These are phyloP conservation scores for Emericellopsis cladophorae DNA, from an alignment of 2,329 filamentous ascomycete species.

Conservation along the genomic window DNA sequence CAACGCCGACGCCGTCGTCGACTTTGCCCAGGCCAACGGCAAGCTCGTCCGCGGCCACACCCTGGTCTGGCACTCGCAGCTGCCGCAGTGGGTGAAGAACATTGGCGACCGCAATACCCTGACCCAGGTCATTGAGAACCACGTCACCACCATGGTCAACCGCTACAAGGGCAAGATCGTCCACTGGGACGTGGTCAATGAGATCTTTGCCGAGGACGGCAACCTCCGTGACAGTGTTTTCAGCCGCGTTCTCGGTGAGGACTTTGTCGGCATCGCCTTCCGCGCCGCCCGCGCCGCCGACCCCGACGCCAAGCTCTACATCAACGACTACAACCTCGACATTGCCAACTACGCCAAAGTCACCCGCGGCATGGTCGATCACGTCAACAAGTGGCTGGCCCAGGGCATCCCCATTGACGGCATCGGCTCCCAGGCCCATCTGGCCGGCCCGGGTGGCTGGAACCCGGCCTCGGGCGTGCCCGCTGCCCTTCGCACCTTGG, in stretches of 20 bases:
- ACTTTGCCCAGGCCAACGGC: conserved; percentile 41
- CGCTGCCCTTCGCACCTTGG: conserved; percentile 38
- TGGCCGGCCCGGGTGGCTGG: conserved; percentile 29
- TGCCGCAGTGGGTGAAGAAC: conserved; percentile 43
- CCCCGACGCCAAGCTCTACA: conserved; percentile 56
- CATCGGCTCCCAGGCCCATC: conserved; percentile 44
- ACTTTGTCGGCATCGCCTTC: conserved; percentile 59
- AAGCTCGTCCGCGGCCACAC: conserved; percentile 53
- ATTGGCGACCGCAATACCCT: conserved; percentile 39
- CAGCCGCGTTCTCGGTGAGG: conserved; percentile 54
- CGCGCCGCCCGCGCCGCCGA: conserved; percentile 54
- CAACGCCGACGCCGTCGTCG: conserved; percentile 42
- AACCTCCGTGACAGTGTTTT: conserved; percentile 48
- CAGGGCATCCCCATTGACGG: conserved; percentile 53
- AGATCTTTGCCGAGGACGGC: conserved; percentile 51
- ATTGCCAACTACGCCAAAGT: conserved; percentile 44
- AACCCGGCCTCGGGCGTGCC: conserved; percentile 31
- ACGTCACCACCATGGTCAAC: conserved; percentile 42
- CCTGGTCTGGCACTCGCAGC: conserved; percentile 51
- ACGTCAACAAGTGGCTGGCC: conserved; percentile 52
- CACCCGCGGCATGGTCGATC: conserved; percentile 33
- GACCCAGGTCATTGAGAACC: conserved; percentile 41
- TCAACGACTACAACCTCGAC: conserved; percentile 65
- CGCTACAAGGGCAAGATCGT: conserved; percentile 51
- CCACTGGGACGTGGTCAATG: conserved; percentile 51